Evolutionary conservation across 139 green algal genomes (phyloP).

Genomic region (Gonium pectorale): DNA sequence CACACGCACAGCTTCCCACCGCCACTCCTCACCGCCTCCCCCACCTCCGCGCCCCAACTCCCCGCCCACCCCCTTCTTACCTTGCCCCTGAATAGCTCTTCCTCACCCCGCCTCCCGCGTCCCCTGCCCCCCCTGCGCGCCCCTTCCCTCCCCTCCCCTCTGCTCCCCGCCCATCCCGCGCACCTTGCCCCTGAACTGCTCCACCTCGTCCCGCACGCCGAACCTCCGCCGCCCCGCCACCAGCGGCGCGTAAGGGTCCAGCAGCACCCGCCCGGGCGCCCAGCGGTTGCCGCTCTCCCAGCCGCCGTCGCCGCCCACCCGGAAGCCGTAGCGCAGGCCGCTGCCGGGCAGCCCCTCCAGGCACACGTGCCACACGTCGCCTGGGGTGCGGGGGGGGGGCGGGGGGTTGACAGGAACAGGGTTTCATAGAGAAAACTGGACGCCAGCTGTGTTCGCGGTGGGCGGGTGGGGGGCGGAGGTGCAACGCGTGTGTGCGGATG

Average conservation of each 20-base stretch:
- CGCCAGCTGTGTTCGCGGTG: too few species aligned
- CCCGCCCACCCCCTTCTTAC: too few species aligned
- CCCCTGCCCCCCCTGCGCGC: background rate
- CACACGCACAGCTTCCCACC: too few species aligned
- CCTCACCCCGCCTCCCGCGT: background rate
- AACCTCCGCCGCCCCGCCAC: slow-evolving; percentile 78
- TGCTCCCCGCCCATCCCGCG: too few species aligned
- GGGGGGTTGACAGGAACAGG: background rate
- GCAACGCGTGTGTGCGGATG: too few species aligned
- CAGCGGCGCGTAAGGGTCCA: slow-evolving; percentile 90
- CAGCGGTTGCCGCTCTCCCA: slow-evolving; percentile 86
- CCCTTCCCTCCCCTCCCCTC: background rate
- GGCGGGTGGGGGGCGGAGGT: too few species aligned
- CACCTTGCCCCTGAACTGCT: slow-evolving; percentile 81
- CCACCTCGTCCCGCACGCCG: slow-evolving; percentile 79
- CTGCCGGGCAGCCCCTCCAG: slow-evolving; percentile 72
- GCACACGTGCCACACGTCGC: slow-evolving; percentile 82
- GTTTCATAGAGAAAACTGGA: too few species aligned
- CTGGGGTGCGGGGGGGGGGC: slow-evolving; percentile 12
- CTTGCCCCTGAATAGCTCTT: too few species aligned
- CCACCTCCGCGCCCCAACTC: background rate
- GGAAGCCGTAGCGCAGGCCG: slow-evolving; percentile 77
- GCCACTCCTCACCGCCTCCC: too few species aligned
- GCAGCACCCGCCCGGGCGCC: slow-evolving; percentile 73
- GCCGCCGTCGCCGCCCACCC: slow-evolving; percentile 76